Conservation (phyloP, 202 grass and related monocot genomes). For the Cymbopogon flexuosus region DNA sequence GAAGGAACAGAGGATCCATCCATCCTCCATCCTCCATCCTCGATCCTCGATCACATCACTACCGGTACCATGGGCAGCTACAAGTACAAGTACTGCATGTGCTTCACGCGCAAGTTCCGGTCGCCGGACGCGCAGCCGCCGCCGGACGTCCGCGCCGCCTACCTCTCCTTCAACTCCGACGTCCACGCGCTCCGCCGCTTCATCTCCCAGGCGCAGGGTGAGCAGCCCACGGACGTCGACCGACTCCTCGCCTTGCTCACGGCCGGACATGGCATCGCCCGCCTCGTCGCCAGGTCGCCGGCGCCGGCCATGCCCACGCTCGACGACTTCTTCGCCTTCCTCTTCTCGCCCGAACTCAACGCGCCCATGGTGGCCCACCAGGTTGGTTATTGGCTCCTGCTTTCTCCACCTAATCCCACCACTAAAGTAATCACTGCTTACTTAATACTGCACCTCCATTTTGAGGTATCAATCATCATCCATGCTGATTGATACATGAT, state of each 20-base stretch:
- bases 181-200: slow-evolving; percentile 49
- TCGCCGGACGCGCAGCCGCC: slow-evolving; percentile 58
- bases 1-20: too few species aligned
- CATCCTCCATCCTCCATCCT: too few species aligned
- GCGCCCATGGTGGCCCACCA: slow-evolving; percentile 44
- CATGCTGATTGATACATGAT: neutral
- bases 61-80: slow-evolving; percentile 44
- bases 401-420: too few species aligned
- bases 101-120: slow-evolving; percentile 90
- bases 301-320: slow-evolving; percentile 20
- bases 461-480: neutral
- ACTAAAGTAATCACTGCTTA: neutral
- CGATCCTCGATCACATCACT: too few species aligned
- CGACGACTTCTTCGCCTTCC: slow-evolving; percentile 67
- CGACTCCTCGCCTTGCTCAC: slow-evolving; percentile 38
- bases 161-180: slow-evolving; percentile 6
- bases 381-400: slow-evolving; percentile 11
- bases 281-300: slow-evolving; percentile 37
- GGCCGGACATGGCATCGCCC: slow-evolving; percentile 8
- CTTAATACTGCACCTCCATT: neutral
- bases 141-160: slow-evolving; percentile 53
- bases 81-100: slow-evolving; percentile 66
- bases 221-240: slow-evolving; percentile 38
- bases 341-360: slow-evolving; percentile 75
- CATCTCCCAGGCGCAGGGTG: slow-evolving; percentile 46